Percentiles rank a stretch among this genome's conserved stretches.
Conservation (phyloP, 371 early-diverging fungal species). For the Mortierella sp. region DNA sequence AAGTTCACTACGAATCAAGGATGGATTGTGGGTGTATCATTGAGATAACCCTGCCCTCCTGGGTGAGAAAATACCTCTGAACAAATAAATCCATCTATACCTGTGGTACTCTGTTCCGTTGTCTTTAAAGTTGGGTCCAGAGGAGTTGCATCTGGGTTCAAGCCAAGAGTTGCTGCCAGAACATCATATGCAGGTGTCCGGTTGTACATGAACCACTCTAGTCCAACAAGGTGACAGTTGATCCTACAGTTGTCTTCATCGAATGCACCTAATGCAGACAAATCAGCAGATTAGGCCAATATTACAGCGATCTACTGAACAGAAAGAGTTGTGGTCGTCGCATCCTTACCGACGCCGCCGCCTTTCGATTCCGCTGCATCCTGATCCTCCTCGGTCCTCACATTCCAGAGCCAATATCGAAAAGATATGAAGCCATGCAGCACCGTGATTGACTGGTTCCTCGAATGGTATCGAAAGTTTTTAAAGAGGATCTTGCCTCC, state of each 20-base stretch:
- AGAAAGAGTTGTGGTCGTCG: not conserved
- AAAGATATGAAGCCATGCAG: slow-evolving; percentile 84
- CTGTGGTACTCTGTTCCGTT: slow-evolving; percentile 25
- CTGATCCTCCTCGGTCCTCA: slow-evolving; percentile 63
- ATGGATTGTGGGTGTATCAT: too few relatives aligned
- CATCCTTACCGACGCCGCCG: slow-evolving; percentile 16
- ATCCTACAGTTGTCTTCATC: slow-evolving; percentile 68
- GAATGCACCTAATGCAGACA: slow-evolving; percentile 12
- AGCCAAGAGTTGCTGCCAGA: slow-evolving; percentile 68
- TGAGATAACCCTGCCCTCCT: too few relatives aligned
- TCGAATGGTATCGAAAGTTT: slow-evolving; percentile 78
- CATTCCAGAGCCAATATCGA: slow-evolving; percentile 79
- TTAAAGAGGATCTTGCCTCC: slow-evolving; percentile 86
- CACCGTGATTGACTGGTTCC: slow-evolving; percentile 78
- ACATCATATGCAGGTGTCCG: slow-evolving; percentile 78
- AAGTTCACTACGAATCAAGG: slow-evolving; percentile 23
- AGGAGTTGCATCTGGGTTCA: slow-evolving; percentile 46
- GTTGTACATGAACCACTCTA: slow-evolving; percentile 90
- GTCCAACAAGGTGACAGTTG: slow-evolving; percentile 77
- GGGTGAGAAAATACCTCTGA: too few relatives aligned
- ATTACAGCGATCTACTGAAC: not conserved
- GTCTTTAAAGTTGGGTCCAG: slow-evolving; percentile 9
- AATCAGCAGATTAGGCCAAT: too few relatives aligned
- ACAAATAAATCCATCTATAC: slow-evolving; percentile 10
- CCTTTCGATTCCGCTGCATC: slow-evolving; percentile 38